Conservation (phyloP, 2,329 filamentous ascomycete genomes). For the Setomelanomma holmii region DNA sequence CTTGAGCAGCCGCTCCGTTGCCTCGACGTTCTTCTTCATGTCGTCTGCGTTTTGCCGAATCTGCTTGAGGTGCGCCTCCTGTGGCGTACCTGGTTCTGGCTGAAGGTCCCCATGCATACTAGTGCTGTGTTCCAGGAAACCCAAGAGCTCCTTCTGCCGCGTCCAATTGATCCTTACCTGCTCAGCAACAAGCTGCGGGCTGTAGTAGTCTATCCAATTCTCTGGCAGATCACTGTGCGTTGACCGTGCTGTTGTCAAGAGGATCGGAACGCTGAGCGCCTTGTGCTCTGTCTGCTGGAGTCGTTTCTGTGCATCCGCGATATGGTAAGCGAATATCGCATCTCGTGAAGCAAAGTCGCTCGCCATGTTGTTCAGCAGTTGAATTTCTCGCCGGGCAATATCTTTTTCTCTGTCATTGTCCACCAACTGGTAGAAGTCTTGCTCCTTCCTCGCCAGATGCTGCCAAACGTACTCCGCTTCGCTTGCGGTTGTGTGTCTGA, state of each 20-base stretch:
- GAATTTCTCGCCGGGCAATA: constrained; percentile 17
- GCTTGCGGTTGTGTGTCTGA: constrained; percentile 7
- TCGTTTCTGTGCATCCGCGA: constrained; percentile 23
- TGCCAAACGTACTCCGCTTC: constrained; percentile 27
- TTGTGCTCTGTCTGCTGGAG: constrained; percentile 16
- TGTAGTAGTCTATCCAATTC: constrained; percentile 1
- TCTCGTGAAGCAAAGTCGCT: constrained; percentile 8
- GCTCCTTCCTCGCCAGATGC: constrained; percentile 19
- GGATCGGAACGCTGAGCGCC: not conserved
- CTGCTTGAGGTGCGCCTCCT: not conserved
- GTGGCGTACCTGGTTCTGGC: constrained; percentile 2
- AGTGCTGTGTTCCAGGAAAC: constrained; percentile 6
- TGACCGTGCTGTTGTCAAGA: not conserved
- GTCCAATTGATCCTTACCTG: constrained; percentile 11
- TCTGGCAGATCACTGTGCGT: not conserved
- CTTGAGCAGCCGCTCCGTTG: constrained; percentile 21
- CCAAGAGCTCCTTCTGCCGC: constrained; percentile 12
- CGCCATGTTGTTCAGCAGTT: constrained; percentile 23
- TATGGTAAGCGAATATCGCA: constrained; percentile 20
- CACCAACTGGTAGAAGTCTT: constrained; percentile 17
- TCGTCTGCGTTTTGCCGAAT: constrained; percentile 6
- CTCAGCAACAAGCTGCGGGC: constrained; percentile 9
- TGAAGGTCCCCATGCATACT: constrained; percentile 1
- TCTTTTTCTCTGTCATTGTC: constrained; percentile 22
- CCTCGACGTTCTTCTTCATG: constrained; percentile 16